These are phyloP conservation scores for Penicillium chermesinum DNA, from an alignment of 495 filamentous ascomycete genomes.

Conservation along the genomic window DNA sequence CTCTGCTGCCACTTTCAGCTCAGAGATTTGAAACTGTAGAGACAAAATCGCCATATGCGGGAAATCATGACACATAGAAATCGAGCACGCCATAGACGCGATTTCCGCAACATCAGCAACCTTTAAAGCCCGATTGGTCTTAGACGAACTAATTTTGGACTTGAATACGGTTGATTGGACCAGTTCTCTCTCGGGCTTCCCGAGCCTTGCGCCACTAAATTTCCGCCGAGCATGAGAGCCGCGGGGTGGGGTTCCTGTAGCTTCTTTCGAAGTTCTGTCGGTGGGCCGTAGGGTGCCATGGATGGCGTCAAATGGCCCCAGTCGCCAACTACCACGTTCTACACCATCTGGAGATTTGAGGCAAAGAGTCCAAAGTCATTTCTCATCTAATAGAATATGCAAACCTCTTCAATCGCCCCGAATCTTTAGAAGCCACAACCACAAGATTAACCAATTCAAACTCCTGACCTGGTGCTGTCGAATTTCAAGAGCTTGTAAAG, in stretches of 20 bases:
- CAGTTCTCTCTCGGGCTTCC: no score
- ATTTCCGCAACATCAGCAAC: not conserved
- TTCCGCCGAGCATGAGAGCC: not conserved
- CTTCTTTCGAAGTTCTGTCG: not conserved
- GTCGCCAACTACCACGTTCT: no score
- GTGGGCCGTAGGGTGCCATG: not conserved
- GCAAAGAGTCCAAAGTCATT: not conserved
- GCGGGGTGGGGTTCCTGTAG: not conserved
- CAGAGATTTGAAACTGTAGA: no score
- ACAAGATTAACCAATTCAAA: slow-evolving; percentile 2
- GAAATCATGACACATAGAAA: slow-evolving; percentile 43
- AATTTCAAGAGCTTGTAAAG: slow-evolving; percentile 16
- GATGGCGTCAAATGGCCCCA: not conserved
- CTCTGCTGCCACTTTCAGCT: no score
- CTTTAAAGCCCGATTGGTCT: no score
- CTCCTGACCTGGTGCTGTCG: not conserved
- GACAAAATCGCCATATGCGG: not conserved
- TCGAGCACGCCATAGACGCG: slow-evolving; percentile 36
- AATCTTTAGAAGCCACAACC: no score
- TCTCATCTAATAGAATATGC: slow-evolving; percentile 5
- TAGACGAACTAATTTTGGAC: no score
- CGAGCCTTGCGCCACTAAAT: not conserved
- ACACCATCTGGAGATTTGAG: not conserved
- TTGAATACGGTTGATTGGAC: no score
- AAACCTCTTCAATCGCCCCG: not conserved